Evolutionary conservation across 2,329 filamentous ascomycete genomes (phyloP), one percentile per base, ranked within the genome.

Genomic region (Fusarium sp.): DNA sequence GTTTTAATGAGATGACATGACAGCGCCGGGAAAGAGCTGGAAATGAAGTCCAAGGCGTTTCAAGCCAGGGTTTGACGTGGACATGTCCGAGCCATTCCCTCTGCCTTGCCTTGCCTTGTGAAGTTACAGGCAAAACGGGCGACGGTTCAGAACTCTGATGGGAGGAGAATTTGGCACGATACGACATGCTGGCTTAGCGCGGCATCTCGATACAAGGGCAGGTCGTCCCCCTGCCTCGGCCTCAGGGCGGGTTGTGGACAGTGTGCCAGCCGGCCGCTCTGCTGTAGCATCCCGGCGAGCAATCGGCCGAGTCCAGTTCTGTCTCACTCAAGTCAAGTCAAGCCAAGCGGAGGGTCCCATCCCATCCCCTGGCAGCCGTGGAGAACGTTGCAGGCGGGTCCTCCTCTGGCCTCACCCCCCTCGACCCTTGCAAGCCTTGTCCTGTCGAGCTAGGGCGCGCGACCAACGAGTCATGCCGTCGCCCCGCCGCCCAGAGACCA

Each of bases 301-400:
- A 71, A 68, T 70, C 69, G 67, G 67, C 69, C 61, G 69, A 72
- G 58, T 61, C 36, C 34, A 68, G 20, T 29, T 29, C 9, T 29
- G 27, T 27, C 49, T 62, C 58, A 42, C 33, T 51, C 54, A n/a
- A 11, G 20, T 8, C 25, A 27, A 27, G 25, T 29, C 27, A 29
- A 29, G 27, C 27, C 27, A 29, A 29, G 27, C 25, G 42, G 42
- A 46, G 42, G 42, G 42, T 40, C 27, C 27, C 18, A 25, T 25
- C 25, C 25, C 25, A 27, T 34, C 46, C 59, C 50, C 63, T 67
- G 63, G 46, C 33, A 53, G 23, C 40, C 55, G 58, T 60, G 62
- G 62, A 53, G 58, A 58, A 50, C 65, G 50, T 61, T 63, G 61
- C 62, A 44, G 54, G 44, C 29, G 51, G 29, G 54, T 14, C 57